A percentile compares a stretch with the other conserved stretches of the same genome.
Evolutionary conservation across 139 green algal genomes (phyloP).

Genomic region (Coelastrella sp.): DNA sequence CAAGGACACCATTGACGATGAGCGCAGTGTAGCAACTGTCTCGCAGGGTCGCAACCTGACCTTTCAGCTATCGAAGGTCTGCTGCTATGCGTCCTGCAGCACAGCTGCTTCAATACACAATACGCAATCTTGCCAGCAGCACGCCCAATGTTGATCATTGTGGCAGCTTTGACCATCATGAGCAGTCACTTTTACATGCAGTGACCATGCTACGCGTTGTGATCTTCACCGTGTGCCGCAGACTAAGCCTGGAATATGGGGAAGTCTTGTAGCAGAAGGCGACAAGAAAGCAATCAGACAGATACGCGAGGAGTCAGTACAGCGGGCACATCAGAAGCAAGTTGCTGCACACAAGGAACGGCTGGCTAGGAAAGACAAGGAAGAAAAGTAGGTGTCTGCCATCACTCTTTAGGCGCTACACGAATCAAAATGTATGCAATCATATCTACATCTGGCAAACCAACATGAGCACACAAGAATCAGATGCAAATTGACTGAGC

Average conservation of each 20-base stretch:
- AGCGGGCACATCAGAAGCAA: slow-evolving; percentile 50
- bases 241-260: slow-evolving; percentile 60
- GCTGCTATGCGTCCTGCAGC: background rate
- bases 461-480: no score
- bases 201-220: no score
- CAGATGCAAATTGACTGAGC: no score
- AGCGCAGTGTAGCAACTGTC: slow-evolving; percentile 56
- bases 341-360: slow-evolving; percentile 51
- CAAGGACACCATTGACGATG: slow-evolving; percentile 59
- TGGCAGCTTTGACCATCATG: no score
- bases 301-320: slow-evolving; percentile 63
- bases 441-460: background rate
- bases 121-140: no score
- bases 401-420: background rate
- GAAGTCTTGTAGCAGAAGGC: slow-evolving; percentile 49
- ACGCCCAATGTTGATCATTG: no score
- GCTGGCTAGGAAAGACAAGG: slow-evolving; percentile 54
- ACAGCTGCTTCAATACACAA: background rate
- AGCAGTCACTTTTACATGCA: no score
- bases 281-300: slow-evolving; percentile 46
- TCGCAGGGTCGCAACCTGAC: slow-evolving; percentile 12
- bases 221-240: no score
- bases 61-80: slow-evolving; percentile 61
- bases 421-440: background rate
- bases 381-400: slow-evolving; percentile 59